Evolutionary conservation across 2,329 filamentous ascomycete genomes (phyloP).

Genomic region (Hypoxylon rubiginosum): DNA sequence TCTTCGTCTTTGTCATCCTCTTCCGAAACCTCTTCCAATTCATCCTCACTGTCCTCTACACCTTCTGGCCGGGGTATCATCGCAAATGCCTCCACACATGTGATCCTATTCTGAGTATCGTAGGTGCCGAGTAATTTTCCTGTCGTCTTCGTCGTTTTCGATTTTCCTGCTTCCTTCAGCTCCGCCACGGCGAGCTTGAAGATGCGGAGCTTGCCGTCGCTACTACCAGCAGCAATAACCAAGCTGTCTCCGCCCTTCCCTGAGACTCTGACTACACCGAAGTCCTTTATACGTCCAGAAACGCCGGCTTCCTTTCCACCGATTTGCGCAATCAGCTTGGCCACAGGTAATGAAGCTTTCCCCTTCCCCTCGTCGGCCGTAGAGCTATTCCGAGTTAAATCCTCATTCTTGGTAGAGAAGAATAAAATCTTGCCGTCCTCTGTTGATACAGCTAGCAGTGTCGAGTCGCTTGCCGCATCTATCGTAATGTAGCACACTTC

Average conservation of each 20-base stretch:
- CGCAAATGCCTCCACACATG: constrained; percentile 86
- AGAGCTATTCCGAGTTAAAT: constrained; percentile 57
- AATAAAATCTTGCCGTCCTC: constrained; percentile 92
- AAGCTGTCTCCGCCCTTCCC: constrained; percentile 56
- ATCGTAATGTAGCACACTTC: constrained; percentile 79
- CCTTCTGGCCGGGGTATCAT: constrained; percentile 80
- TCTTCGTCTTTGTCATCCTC: constrained; percentile 45
- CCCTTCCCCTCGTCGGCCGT: constrained; percentile 60
- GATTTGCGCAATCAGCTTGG: constrained; percentile 79
- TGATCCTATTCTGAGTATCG: constrained; percentile 89
- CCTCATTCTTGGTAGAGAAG: constrained; percentile 75
- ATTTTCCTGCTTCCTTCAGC: constrained; percentile 53
- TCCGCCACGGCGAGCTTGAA: constrained; percentile 72
- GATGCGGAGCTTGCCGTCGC: constrained; percentile 85
- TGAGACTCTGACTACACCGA: constrained; percentile 71
- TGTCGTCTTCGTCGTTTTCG: constrained; percentile 55
- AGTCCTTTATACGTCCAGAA: constrained; percentile 86
- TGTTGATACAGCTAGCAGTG: constrained; percentile 81
- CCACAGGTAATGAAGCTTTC: constrained; percentile 62
- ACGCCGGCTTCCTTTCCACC: constrained; percentile 80
- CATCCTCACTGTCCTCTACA: constrained; percentile 68
- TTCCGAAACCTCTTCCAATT: constrained; percentile 43
- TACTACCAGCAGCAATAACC: constrained; percentile 80
- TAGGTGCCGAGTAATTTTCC: constrained; percentile 81
- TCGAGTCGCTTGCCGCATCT: constrained; percentile 62